Conservation (phyloP, 129 eudicot genomes). For the Arctium lappa region DNA sequence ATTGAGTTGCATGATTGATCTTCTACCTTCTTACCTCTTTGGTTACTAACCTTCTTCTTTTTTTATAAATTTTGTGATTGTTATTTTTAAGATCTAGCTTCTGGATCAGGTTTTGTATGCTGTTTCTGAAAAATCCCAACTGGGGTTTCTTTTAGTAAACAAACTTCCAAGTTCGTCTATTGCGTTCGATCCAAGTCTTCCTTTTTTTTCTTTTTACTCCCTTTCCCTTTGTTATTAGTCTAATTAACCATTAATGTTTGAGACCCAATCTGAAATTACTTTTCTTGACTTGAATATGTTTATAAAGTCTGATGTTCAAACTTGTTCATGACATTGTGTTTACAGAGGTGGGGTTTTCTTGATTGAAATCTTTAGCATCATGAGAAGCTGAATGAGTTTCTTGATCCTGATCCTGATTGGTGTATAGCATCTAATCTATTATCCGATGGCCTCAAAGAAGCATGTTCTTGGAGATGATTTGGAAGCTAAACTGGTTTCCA, state of each 20-base stretch:
- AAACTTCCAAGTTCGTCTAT: not conserved
- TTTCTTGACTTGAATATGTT: not conserved
- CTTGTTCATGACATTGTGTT: not conserved
- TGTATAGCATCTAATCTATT: not conserved
- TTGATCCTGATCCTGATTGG: constrained; percentile 8
- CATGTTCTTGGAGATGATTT: constrained; percentile 19
- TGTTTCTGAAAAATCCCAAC: not conserved
- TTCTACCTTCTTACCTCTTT: not conserved
- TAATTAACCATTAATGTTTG: not conserved
- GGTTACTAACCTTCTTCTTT: not conserved
- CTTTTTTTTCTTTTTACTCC: constrained; percentile 4
- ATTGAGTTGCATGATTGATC: constrained; percentile 23
- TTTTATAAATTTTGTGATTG: not conserved
- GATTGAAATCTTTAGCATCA: not conserved
- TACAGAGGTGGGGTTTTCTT: not conserved
- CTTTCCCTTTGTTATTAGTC: not conserved
- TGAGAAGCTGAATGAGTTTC: constrained; percentile 10
- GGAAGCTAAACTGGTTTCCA: constrained; percentile 29
- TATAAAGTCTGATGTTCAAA: not conserved
- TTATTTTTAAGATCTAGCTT: constrained; percentile 13
- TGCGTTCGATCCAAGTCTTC: constrained; percentile 14
- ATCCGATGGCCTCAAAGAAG: constrained; percentile 49
- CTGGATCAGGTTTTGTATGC: constrained; percentile 11
- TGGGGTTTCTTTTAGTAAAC: not conserved
- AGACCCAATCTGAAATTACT: not conserved